A percentile compares a stretch with the other conserved stretches of the same genome.
These are phyloP conservation scores for Neurospora africana DNA, from an alignment of 495 filamentous ascomycete species.

Conservation along the genomic window DNA sequence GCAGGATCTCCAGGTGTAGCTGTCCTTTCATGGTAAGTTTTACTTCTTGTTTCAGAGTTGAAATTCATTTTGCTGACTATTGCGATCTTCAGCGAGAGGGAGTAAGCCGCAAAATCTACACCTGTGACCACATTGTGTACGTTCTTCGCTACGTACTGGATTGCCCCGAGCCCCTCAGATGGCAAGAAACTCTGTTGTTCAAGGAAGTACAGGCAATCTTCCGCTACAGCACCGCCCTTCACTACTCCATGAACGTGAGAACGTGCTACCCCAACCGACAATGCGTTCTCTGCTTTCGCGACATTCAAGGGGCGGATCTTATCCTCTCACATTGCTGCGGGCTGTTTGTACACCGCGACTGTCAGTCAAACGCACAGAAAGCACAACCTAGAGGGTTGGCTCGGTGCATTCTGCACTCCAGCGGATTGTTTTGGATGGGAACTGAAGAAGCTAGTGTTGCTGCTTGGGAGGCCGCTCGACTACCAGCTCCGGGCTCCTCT, in stretches of 20 bases:
- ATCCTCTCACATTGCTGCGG: background rate
- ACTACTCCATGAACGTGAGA: background rate
- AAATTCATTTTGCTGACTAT: background rate
- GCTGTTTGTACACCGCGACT: background rate
- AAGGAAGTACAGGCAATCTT: background rate
- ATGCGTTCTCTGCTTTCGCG: background rate
- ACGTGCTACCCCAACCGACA: background rate
- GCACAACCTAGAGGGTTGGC: background rate
- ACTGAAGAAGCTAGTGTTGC: background rate
- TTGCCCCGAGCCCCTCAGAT: background rate
- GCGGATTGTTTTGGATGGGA: background rate
- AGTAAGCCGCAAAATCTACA: background rate
- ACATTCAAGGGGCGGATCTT: background rate
- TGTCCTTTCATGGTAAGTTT: background rate
- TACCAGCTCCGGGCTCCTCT: background rate
- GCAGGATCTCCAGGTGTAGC: background rate
- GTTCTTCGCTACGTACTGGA: background rate
- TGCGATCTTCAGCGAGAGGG: background rate
- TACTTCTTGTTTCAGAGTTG: background rate
- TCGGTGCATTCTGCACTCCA: background rate
- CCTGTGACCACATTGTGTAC: background rate
- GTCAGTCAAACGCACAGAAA: background rate
- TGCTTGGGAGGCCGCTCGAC: background rate
- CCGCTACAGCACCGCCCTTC: background rate
- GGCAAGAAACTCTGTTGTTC: background rate